Evolutionary conservation across 176 grass and related monocot species (phyloP).

Genomic region (Elaeis guineensis): DNA sequence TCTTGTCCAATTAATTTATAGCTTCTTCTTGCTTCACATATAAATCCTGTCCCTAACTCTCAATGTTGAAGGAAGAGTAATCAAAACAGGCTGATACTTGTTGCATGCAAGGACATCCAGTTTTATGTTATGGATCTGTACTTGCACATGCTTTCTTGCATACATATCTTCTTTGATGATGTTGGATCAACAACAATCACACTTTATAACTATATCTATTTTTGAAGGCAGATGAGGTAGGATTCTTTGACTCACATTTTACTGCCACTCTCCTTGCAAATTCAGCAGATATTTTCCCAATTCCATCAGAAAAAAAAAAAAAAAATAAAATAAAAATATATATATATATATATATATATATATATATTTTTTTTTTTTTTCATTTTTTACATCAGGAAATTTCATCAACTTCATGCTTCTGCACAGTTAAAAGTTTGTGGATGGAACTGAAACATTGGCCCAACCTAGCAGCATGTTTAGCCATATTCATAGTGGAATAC

Average conservation of each 20-base stretch:
- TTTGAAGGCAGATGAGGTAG: conserved; percentile 69
- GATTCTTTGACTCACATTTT: conserved; percentile 53
- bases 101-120: too few relatives aligned
- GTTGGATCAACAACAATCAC: conserved; percentile 58
- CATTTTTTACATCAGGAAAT: conserved; percentile 61
- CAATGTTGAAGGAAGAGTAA: too few relatives aligned
- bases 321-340: too few relatives aligned
- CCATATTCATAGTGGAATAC: conserved; percentile 60
- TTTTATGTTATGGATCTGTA: too few relatives aligned
- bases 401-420: conserved; percentile 31
- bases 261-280: conserved; percentile 42
- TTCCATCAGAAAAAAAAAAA: conserved; percentile 95
- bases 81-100: too few relatives aligned
- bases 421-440: conserved; percentile 57
- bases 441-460: conserved; percentile 86
- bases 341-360: conserved; percentile 20
- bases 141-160: too few relatives aligned
- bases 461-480: conserved; percentile 87
- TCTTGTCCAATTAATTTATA: too few relatives aligned
- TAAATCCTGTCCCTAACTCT: too few relatives aligned
- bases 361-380: conserved; percentile 25
- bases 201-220: conserved; percentile 87
- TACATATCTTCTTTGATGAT: conserved; percentile 14
- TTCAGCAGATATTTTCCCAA: conserved; percentile 63
- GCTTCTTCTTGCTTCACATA: too few relatives aligned